Base-by-base conservation (phyloP, 257 asterid genomes). In the Paraleonurus japonicus region DNA sequence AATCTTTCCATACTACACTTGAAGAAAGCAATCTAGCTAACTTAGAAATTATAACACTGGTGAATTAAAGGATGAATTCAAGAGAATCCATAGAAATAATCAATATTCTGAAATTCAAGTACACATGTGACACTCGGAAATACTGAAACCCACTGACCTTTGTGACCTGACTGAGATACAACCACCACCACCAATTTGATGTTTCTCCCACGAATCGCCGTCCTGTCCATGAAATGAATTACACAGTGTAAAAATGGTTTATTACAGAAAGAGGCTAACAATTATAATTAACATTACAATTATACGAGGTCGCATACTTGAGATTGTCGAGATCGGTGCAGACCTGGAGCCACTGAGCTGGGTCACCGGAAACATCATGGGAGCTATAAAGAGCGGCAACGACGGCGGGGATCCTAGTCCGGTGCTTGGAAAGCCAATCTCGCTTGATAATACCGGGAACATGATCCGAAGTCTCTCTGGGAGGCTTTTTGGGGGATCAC, bases 261-360 rank as follows among this genome's bases (percentile, higher is more conserved):
- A 55, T 22, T 2, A 37, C 37, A 19, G 13, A 57, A 16, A 22
- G 10, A 8, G 27, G 13, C 13, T 23, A 45, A 55, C 2, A 41
- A 53, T 11, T 28, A 28, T 22, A 24, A 11, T 57, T 8, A 39
- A 16, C n/a, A n/a, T n/a, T n/a, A 58, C 8, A 47, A 33, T 37
- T 30, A 7, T 53, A 32, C 67, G 22, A 33, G 22, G 17, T 23
- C 78, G 24, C 85, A 35, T 86, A 92, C 98, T 89, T 92, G 81
- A 95, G 90, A 74, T 76, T 87, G n/a, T 92, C 99, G 59, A 95
- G 89, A 80, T 95, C 88, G 79, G 82, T 79, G 88, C 99, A 95
- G 89, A 95, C 92, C 89, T 89, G 95, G 23, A 79, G 94, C 99
- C 98, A 92, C 83, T 87, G 96, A 76, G 96, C 89, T 32, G 99